These are phyloP conservation scores for Ophiognomonia clavigignenti-juglandacearum DNA, from an alignment of 2,329 filamentous ascomycete species.

Conservation along the genomic window DNA sequence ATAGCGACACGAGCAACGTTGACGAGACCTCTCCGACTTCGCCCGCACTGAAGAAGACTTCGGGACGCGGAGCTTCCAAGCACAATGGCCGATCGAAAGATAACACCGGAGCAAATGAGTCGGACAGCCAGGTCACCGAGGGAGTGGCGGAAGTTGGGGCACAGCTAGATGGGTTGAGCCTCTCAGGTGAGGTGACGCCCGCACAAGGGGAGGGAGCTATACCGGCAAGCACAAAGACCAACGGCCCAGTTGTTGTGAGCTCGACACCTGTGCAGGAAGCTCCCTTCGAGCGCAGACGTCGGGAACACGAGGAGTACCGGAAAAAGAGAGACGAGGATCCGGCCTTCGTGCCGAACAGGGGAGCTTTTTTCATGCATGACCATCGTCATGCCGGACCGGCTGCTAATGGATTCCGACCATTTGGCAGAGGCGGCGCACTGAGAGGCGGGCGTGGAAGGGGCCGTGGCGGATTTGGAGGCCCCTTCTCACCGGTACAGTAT, in stretches of 20 bases:
- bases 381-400: conserved; percentile 74
- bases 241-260: conserved; percentile 50
- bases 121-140: conserved; percentile 18
- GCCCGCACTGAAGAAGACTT: conserved; percentile 34
- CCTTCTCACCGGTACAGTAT: conserved; percentile 60
- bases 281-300: conserved; percentile 65
- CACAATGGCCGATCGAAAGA: conserved; percentile 19
- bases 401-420: conserved; percentile 72
- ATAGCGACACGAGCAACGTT: conserved; percentile 61
- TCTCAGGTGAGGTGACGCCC: conserved; percentile 36
- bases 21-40: conserved; percentile 51
- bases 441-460: conserved; percentile 56
- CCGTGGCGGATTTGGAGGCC: conserved; percentile 46
- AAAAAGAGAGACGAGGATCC: conserved; percentile 85
- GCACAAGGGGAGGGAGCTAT: conserved; percentile 40
- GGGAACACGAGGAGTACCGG: conserved; percentile 87
- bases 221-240: conserved; percentile 34
- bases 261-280: conserved; percentile 51
- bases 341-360: conserved; percentile 88
- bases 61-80: conserved; percentile 37
- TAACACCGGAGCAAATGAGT: conserved; percentile 13
- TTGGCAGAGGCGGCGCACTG: conserved; percentile 50
- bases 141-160: conserved; percentile 46
- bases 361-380: conserved; percentile 96
- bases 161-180: conserved; percentile 51